Base-by-base conservation (phyloP, 148 eudicot species). In the Amaranthus cruentus region DNA sequence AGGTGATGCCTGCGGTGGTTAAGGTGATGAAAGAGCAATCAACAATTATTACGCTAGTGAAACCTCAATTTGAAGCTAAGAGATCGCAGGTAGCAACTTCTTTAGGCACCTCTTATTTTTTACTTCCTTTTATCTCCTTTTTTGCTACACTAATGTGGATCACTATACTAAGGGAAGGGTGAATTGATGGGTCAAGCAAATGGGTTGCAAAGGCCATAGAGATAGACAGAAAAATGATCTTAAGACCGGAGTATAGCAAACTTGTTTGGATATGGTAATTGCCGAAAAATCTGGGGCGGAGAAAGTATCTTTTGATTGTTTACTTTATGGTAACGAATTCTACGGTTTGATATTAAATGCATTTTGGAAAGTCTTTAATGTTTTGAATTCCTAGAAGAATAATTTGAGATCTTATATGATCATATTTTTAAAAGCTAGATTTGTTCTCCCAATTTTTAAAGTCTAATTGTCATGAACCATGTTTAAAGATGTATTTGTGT, bases 1-100 rank as follows among this genome's bases (percentile, higher is more conserved):
- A 95, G 99, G 97, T 96, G 74, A 88, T 96, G 92, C 99, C 99
- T 83, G 97, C 99, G 69, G 96, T 96, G 67, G 77, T 96, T 70
- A 88, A 81, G 78, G 72, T 90, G 78, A 96, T 96, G 96, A 90
- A 96, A 85, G 85, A 90, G 59, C 88, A 90, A n/a, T 88, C 96
- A 62, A 80, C 86, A 6, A 71, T 96, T 74, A 80, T 96, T 71
- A 92, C 99, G 60, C 85, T 96, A 64, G 93, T 96, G 72, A 96
- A 96, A 76, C 99, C 99, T 78, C 99, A 96, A 72, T 96, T 96
- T 80, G 99, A 96, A 87, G 99, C 99, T 74, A 88, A 80, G 75
- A 86, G 99, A 86, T 85, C 87, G 12, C 99, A 96, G 81, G 99
- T 96, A 80, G 57, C 81, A 62, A 28, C 48, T 43, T 60, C 42